Conservation (phyloP, 225 moss, liverwort and hornwort genomes). For the Antitrichia curtipendula region DNA sequence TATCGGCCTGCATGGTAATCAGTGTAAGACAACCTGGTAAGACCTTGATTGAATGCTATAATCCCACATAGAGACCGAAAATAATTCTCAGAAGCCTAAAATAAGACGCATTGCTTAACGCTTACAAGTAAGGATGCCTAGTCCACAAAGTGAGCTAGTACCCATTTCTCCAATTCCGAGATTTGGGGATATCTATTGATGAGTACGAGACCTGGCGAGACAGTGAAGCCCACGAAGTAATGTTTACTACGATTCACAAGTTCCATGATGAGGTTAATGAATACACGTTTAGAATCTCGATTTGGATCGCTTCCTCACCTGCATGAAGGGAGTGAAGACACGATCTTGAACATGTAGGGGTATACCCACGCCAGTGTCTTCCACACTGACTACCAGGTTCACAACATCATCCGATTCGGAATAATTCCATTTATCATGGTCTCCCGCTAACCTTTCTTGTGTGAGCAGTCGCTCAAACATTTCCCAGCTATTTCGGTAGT, state of each 20-base stretch:
- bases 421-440: conserved; percentile 26
- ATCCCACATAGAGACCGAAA: neutral
- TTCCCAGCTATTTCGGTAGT: conserved; percentile 54
- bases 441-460: conserved; percentile 27
- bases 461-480: conserved; percentile 42
- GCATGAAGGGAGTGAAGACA: conserved; percentile 62
- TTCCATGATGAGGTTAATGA: neutral
- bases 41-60: neutral
- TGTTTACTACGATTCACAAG: neutral
- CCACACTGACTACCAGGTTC: conserved; percentile 51
- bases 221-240: neutral
- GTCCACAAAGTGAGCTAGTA: neutral
- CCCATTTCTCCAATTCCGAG: neutral
- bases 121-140: neutral
- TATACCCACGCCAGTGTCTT: conserved; percentile 67
- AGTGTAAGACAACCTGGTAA: neutral
- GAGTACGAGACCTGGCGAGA: neutral
- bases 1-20: conserved; percentile 37
- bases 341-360: conserved; percentile 52
- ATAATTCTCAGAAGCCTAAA: neutral
- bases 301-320: conserved; percentile 14
- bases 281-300: neutral
- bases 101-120: neutral
- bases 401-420: conserved; percentile 42
- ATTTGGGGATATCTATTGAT: neutral